Conservation (phyloP, 352 stramenopile species). For the Blastocystis sp. region DNA sequence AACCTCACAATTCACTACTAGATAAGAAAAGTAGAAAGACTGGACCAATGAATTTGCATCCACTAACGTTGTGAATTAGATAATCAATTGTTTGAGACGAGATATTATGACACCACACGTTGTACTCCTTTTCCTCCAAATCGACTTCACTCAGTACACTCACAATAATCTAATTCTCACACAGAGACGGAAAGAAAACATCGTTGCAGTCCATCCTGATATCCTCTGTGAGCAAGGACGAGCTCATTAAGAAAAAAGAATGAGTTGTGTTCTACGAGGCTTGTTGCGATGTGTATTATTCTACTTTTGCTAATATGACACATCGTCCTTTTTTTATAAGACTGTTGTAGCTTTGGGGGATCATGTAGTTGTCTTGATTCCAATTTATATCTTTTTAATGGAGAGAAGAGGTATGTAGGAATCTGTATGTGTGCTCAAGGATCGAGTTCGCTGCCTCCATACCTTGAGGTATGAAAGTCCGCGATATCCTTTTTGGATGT, state of each 20-base stretch:
- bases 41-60: not conserved
- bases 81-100: not conserved
- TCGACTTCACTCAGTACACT: not conserved
- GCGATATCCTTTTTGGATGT: too few relatives aligned
- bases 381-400: too few relatives aligned
- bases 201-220: not conserved
- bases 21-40: not conserved
- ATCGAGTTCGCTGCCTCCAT: too few relatives aligned
- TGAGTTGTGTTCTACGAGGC: too few relatives aligned
- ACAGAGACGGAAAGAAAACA: not conserved
- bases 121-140: not conserved
- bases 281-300: too few relatives aligned
- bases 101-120: not conserved
- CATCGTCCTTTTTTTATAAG: too few relatives aligned
- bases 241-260: not conserved
- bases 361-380: too few relatives aligned
- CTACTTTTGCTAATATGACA: too few relatives aligned
- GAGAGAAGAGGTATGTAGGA: too few relatives aligned
- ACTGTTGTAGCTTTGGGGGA: too few relatives aligned
- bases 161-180: not conserved
- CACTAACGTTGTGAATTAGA: not conserved
- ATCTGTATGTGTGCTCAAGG: too few relatives aligned
- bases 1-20: not conserved
- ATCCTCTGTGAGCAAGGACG: not conserved
- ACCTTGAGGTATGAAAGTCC: too few relatives aligned